phyloP scores from a whole-genome alignment of 1,139 yeast genomes.

The Spencermartinsiella ligniputridi region DNA sequence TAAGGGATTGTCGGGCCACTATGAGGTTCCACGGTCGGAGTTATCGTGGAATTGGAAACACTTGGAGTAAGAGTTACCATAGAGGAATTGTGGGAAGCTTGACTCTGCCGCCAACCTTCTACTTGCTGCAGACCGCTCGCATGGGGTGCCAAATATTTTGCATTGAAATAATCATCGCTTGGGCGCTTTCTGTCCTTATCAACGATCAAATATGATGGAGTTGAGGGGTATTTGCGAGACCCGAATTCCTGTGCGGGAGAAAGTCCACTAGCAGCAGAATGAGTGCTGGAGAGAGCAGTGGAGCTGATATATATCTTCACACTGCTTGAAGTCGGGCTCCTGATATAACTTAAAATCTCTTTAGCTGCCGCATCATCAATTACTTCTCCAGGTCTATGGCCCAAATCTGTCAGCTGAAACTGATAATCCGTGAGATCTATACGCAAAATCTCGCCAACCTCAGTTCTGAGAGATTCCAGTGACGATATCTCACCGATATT shows the following conservation, averaged over 20 bases:
- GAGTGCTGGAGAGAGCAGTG: constrained; percentile 8
- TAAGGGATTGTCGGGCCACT: not conserved
- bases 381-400: constrained; percentile 58
- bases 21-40: not conserved
- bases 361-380: constrained; percentile 50
- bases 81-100: not conserved
- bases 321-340: constrained; percentile 15
- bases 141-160: constrained; percentile 7
- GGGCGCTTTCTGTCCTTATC: constrained; percentile 8
- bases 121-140: constrained; percentile 5
- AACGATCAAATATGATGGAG: constrained; percentile 29
- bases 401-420: constrained; percentile 69
- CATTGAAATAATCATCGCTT: constrained; percentile 23
- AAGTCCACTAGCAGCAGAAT: constrained; percentile 9
- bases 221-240: constrained; percentile 23
- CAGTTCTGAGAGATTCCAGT: constrained; percentile 37
- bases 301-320: constrained; percentile 26
- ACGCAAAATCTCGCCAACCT: constrained; percentile 40
- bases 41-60: not conserved
- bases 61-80: not conserved
- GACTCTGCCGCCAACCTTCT: not conserved
- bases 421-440: constrained; percentile 43
- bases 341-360: constrained; percentile 21
- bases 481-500: constrained; percentile 34
- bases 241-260: constrained; percentile 12